phyloP scores from a whole-genome alignment of 2,329 filamentous ascomycete species.

The Colletotrichum chrysophilum region DNA sequence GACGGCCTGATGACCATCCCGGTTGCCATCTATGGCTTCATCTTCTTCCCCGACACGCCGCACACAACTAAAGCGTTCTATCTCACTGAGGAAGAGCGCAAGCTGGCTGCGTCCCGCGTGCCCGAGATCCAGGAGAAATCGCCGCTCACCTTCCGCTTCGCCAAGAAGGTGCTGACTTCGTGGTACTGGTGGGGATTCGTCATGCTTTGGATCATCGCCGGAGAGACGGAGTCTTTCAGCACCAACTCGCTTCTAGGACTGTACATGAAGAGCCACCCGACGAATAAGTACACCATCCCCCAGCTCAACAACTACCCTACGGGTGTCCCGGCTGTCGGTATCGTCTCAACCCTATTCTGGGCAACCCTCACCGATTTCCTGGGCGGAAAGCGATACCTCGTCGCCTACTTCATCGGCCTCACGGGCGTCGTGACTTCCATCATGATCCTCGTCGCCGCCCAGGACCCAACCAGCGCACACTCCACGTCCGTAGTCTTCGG shows the following conservation, averaged over 20 bases:
- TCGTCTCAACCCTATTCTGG: constrained; percentile 70
- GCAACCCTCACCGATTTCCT: constrained; percentile 71
- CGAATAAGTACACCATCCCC: constrained; percentile 44
- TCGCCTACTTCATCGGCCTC: constrained; percentile 70
- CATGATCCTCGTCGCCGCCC: constrained; percentile 63
- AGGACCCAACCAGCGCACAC: constrained; percentile 36
- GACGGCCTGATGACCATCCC: constrained; percentile 58
- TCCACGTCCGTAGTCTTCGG: constrained; percentile 63
- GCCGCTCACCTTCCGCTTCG: constrained; percentile 53
- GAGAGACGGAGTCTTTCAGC: constrained; percentile 74
- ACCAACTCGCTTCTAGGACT: constrained; percentile 63
- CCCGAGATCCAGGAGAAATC: constrained; percentile 41
- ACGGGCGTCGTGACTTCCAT: constrained; percentile 67
- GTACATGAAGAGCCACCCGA: constrained; percentile 55
- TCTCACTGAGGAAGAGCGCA: constrained; percentile 36
- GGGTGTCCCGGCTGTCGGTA: constrained; percentile 61
- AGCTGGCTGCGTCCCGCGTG: constrained; percentile 47
- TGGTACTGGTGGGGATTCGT: constrained; percentile 73
- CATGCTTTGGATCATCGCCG: constrained; percentile 71
- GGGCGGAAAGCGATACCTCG: constrained; percentile 67
- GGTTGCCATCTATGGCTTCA: constrained; percentile 54
- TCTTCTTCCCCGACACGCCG: constrained; percentile 55
- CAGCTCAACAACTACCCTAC: constrained; percentile 64
- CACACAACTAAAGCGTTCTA: constrained; percentile 42
- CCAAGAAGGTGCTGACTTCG: constrained; percentile 59